Conservation (phyloP, 352 stramenopile genomes). For the Phytophthora tentaculata region DNA sequence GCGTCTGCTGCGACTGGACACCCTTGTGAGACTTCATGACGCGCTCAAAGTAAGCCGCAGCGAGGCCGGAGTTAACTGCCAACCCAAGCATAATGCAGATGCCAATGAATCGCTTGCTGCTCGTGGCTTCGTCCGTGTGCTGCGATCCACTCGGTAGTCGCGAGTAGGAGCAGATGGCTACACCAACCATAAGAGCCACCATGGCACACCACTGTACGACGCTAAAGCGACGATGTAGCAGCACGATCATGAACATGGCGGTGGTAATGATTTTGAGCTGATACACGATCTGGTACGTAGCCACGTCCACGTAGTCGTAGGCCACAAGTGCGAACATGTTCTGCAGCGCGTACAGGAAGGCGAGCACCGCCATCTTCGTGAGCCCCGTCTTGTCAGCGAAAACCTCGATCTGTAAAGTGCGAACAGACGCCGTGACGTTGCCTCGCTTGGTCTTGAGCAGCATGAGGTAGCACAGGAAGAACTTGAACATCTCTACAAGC, state of each 20-base stretch:
- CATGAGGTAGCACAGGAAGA: conserved; percentile 79
- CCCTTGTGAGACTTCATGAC: conserved; percentile 90
- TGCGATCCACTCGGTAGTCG: conserved; percentile 49
- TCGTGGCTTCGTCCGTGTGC: conserved; percentile 29
- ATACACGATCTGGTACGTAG: conserved; percentile 92
- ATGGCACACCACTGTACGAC: conserved; percentile 86
- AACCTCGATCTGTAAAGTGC: conserved; percentile 74
- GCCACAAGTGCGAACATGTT: conserved; percentile 89
- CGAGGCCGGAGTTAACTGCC: conserved; percentile 87
- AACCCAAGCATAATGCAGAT: conserved; percentile 82
- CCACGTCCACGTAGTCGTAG: conserved; percentile 90
- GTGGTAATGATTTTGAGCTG: conserved; percentile 93
- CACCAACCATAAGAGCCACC: conserved; percentile 85
- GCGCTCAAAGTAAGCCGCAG: conserved; percentile 86
- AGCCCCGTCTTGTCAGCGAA: conserved; percentile 80
- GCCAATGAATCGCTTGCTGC: conserved; percentile 73
- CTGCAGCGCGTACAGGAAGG: conserved; percentile 87
- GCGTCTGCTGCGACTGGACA: conserved; percentile 71
- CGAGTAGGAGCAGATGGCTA: conserved; percentile 88
- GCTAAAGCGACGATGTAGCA: conserved; percentile 87
- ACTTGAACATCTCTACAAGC: conserved; percentile 87
- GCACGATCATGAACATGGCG: conserved; percentile 89
- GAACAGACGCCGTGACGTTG: conserved; percentile 56
- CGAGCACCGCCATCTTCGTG: conserved; percentile 87
- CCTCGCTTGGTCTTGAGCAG: conserved; percentile 72